A percentile compares a stretch with the other conserved stretches of the same genome.
These are phyloP conservation scores for Hymenoscyphus fructigenus DNA, from an alignment of 2,329 filamentous ascomycete species.

Conservation along the genomic window DNA sequence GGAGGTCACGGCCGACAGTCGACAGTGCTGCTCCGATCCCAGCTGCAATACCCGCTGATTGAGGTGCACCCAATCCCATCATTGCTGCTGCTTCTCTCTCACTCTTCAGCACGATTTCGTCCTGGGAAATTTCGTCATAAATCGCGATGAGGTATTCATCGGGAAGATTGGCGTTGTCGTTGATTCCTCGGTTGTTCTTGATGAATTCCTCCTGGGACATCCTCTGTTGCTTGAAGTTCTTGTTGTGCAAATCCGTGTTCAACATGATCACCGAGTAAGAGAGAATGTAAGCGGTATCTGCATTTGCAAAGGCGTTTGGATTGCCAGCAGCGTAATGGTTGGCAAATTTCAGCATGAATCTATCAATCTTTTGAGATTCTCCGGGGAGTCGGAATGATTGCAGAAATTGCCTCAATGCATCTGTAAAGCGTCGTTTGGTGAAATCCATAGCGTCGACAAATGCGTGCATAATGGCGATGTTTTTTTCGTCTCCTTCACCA, in stretches of 20 bases:
- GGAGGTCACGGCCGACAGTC: slow-evolving; percentile 86
- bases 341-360: slow-evolving; percentile 98
- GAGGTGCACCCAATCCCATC: slow-evolving; percentile 56
- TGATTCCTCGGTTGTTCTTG: slow-evolving; percentile 98
- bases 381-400: slow-evolving; percentile 94
- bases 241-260: slow-evolving; percentile 93
- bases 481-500: slow-evolving; percentile 87
- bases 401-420: slow-evolving; percentile 85
- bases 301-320: slow-evolving; percentile 95
- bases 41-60: slow-evolving; percentile 68
- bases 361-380: slow-evolving; percentile 98
- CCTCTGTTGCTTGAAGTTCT: slow-evolving; percentile 68
- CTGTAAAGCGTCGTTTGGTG: slow-evolving; percentile 84
- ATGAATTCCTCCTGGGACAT: slow-evolving; percentile 99
- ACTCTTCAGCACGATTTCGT: slow-evolving; percentile 93
- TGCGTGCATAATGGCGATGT: slow-evolving; percentile 97
- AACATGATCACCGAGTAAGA: slow-evolving; percentile 96
- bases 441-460: slow-evolving; percentile 98
- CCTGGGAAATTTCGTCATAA: slow-evolving; percentile 85
- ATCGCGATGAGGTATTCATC: slow-evolving; percentile 88
- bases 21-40: slow-evolving; percentile 86
- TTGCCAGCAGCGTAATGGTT: slow-evolving; percentile 94
- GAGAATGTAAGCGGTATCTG: slow-evolving; percentile 94
- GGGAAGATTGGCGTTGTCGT: slow-evolving; percentile 90
- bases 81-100: slow-evolving; percentile 88